Percentiles rank a stretch among this genome's conserved stretches.
phyloP scores from a whole-genome alignment of 768 basidiomycete species.

The Tremella fuciformis region DNA sequence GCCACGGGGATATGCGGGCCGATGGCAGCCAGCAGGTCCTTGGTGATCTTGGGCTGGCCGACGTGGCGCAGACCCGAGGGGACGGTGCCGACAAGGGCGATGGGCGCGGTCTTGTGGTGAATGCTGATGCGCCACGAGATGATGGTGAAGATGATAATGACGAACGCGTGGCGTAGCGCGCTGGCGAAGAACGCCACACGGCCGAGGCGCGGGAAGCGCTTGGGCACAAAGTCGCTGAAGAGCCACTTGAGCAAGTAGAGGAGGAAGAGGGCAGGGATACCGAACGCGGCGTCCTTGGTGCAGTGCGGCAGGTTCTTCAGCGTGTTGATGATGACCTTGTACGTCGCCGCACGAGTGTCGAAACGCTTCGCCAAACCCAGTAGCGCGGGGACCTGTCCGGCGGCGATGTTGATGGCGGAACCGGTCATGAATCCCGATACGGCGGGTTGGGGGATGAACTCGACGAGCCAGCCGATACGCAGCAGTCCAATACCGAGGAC shows the following conservation, averaged over 20 bases:
- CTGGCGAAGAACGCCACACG: slow-evolving; percentile 65
- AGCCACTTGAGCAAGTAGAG: slow-evolving; percentile 52
- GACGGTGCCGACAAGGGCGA: slow-evolving; percentile 77
- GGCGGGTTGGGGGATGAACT: slow-evolving; percentile 60
- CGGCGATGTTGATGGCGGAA: slow-evolving; percentile 86
- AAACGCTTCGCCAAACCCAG: slow-evolving; percentile 78
- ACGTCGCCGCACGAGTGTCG: slow-evolving; percentile 80
- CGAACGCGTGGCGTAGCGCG: slow-evolving; percentile 53
- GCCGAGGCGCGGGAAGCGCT: slow-evolving; percentile 40
- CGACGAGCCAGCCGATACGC: slow-evolving; percentile 88
- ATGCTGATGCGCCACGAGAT: slow-evolving; percentile 82
- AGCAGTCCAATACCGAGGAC: slow-evolving; percentile 84
- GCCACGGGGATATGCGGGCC: slow-evolving; percentile 62
- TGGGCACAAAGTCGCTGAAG: slow-evolving; percentile 27
- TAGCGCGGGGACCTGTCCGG: slow-evolving; percentile 81
- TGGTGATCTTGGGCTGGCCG: slow-evolving; percentile 57
- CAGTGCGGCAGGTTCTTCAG: slow-evolving; percentile 67
- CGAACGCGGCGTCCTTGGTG: slow-evolving; percentile 80
- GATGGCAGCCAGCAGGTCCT: slow-evolving; percentile 63
- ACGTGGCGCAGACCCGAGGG: slow-evolving; percentile 68
- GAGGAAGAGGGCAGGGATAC: slow-evolving; percentile 67
- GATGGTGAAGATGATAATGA: slow-evolving; percentile 73
- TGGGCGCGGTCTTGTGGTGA: slow-evolving; percentile 63
- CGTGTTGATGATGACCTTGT: slow-evolving; percentile 85
- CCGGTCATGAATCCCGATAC: slow-evolving; percentile 80